Conservation (phyloP, 2,329 filamentous ascomycete genomes). For the Pestalotiopsis sp. region DNA sequence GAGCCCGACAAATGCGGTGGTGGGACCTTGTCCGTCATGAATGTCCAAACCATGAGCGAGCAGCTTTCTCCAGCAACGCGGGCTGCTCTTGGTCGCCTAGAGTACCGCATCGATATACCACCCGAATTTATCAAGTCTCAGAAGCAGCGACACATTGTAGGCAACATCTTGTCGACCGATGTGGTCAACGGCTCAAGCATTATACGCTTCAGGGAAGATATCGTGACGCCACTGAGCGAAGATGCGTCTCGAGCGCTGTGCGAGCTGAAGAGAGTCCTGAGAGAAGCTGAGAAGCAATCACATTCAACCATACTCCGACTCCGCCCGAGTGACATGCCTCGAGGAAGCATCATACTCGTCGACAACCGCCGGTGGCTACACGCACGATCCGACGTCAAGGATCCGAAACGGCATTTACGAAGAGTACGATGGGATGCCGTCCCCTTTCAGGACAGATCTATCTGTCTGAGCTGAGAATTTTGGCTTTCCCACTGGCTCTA, state of each 20-base stretch:
- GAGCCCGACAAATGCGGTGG: constrained; percentile 42
- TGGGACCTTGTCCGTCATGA: constrained; percentile 41
- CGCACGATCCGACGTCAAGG: constrained; percentile 32
- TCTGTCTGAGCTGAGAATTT: too few relatives aligned
- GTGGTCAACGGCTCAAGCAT: constrained; percentile 10
- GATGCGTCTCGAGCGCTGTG: constrained; percentile 24
- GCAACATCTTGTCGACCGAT: constrained; percentile 6
- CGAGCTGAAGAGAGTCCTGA: constrained; percentile 22
- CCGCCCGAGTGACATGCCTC: constrained; percentile 27
- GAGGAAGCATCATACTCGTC: constrained; percentile 31
- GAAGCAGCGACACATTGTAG: neutral
- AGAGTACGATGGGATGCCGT: constrained; percentile 37
- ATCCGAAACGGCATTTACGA: constrained; percentile 36
- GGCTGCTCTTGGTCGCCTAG: constrained; percentile 24
- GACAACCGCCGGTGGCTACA: constrained; percentile 40
- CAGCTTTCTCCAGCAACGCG: constrained; percentile 27
- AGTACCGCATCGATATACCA: constrained; percentile 35
- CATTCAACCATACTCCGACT: constrained; percentile 25
- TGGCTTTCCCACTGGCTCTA: too few relatives aligned
- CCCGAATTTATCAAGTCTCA: constrained; percentile 37
- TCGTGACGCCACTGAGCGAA: constrained; percentile 29
- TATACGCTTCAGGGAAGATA: constrained; percentile 35
- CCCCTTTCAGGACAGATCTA: constrained; percentile 20
- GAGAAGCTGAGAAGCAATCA: constrained; percentile 15
- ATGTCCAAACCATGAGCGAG: constrained; percentile 28